Base-by-base conservation (phyloP, 1,139 yeast species). In the Scheffersomyces segobiensis region DNA sequence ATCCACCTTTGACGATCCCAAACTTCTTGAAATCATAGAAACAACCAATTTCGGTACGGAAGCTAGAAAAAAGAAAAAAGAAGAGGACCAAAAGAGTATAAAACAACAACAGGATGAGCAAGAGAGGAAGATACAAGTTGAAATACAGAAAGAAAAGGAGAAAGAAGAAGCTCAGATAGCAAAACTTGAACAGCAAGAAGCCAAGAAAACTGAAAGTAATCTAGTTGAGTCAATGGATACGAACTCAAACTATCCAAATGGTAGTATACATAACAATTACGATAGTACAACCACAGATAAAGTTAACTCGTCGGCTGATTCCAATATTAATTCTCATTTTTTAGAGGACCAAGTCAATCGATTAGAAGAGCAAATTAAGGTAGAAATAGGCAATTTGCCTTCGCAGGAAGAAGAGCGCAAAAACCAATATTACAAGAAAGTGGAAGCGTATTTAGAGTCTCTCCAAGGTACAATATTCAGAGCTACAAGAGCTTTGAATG, bases 401-500 rank as follows among this genome's bases (percentile, higher is more conserved):
- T 74, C 79, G 0, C 75, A 75, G 50, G 63, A 63, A 50, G 79
- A 75, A 56, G 67, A 64, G 42, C 60, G 59, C 24, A 59, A 69
- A 19, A 61, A 62, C 52, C 57, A 65, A 32, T 20, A 66, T 14
- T 61, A 76, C 32, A 74, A 71, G 55, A 79, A 79, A 66, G 63
- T 89, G 50, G 86, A 81, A 48, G 67, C 72, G 20, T 85, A 85
- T 65, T 77, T 89, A 61, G 91, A 87, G 62, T 84, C 88, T 8
- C 70, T 90, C 46, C 93, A 87, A 64, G 86, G 84, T 26, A 82
- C 92, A 0, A 77, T 89, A 1, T 83, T 88, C 61, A 83, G 87
- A 0, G 93, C 95, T 0, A 88, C 96, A 0, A 80, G 86, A 59
- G 85, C 93, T 0, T 76, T 95, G 52, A 96, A 96, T 69, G 97